These are phyloP conservation scores for Tetragonia tetragonoides DNA, from an alignment of 148 eudicot genomes.

Conservation along the genomic window DNA sequence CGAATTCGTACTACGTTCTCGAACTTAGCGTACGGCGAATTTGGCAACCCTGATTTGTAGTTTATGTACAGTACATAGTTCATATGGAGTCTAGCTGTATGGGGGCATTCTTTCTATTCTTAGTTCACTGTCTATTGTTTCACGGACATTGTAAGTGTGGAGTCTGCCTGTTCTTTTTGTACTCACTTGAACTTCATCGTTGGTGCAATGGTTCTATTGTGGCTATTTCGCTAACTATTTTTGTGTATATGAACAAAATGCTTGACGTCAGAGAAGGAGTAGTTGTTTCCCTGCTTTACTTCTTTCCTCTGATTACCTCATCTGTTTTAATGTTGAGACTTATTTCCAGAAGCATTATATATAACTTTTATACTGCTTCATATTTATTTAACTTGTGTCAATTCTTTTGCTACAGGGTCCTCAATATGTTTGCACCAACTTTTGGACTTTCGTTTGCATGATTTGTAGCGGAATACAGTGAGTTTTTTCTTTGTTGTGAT, in stretches of 20 bases:
- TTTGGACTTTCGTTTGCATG: slow-evolving; percentile 86
- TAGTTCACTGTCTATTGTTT: not conserved
- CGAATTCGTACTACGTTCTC: no score
- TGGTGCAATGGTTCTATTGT: no score
- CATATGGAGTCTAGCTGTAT: not conserved
- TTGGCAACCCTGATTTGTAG: no score
- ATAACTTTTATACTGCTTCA: not conserved
- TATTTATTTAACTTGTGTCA: slow-evolving; percentile 7
- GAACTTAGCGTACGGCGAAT: no score
- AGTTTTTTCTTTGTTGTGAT: slow-evolving; percentile 33
- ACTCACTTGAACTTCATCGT: not conserved
- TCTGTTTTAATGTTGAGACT: not conserved
- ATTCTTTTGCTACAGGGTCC: slow-evolving; percentile 65
- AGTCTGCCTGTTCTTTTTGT: not conserved
- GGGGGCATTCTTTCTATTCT: not conserved
- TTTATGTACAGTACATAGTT: not conserved
- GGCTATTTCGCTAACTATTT: not conserved
- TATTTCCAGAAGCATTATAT: not conserved
- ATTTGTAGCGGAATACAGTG: slow-evolving; percentile 96
- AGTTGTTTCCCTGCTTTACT: not conserved
- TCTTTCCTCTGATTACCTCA: not conserved
- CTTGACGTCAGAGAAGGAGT: not conserved
- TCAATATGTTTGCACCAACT: slow-evolving; percentile 87
- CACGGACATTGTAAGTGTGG: not conserved
- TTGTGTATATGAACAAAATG: not conserved